Evolutionary conservation across 108 stramenopile species (phyloP), one percentile per base, ranked within the genome.

Genomic region (Cyclostephanos invisitatus): DNA sequence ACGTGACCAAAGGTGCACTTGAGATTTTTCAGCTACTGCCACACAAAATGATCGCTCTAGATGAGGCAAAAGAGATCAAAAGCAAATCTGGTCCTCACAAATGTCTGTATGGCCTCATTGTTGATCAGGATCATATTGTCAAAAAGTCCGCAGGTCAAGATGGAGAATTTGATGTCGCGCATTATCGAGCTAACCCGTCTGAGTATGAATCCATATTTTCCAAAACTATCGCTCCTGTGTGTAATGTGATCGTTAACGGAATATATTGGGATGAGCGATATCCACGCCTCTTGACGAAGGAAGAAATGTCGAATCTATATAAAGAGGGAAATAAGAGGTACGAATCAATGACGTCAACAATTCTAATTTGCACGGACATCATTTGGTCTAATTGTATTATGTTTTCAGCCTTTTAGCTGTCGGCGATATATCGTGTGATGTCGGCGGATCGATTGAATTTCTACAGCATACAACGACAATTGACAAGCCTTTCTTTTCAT

Each of bases 191-290:
- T 24, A 75, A 90, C 73, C 91, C 96, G 3, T 62, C 50, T 12
- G 44, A 70, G n/a, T 96, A 96, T 70, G 73, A 78, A 63, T 77
- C 83, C 28, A 69, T 74, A 29, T 96, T 96, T 80, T 72, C 81
- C 22, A 64, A 74, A 38, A 72, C 63, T 25, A 65, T 91, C 37
- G 89, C 88, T 40, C 92, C 91, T 7, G 73, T 86, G 64, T 58
- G 70, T 51, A 82, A 83, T 67, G 89, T 90, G 24, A 38, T 96
- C 25, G 76, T 93, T 21, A 94, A 92, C 73, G 84, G 90, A 28
- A 85, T 84, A 25, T 96, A 94, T 73, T 96, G 96, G 96, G 92
- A 96, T 65, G 74, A 84, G 47, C 74, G 89, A 25, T 96, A 77
- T 78, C 92, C 96, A 22, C 81, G 75, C 17, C 54, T 93, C 7